Percentiles rank a stretch among this genome's conserved stretches.
These are phyloP conservation scores for Xanthoconium separans DNA, from an alignment of 1,284 basidiomycete species.

Conservation along the genomic window DNA sequence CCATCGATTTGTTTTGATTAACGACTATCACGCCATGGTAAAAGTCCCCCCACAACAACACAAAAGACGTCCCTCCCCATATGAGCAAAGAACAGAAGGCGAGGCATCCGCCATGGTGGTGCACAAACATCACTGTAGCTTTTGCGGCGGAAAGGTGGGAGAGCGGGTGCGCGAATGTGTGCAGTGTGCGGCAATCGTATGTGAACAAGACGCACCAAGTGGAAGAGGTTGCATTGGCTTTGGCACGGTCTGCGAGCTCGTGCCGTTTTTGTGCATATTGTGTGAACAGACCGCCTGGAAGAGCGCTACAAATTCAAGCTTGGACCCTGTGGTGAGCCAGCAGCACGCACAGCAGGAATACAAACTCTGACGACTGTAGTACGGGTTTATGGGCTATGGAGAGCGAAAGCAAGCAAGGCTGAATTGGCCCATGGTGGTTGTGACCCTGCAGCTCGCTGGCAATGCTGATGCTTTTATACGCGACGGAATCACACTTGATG, in stretches of 20 bases:
- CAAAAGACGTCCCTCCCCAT: neutral
- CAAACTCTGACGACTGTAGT: neutral
- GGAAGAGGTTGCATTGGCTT: neutral
- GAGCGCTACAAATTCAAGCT: neutral
- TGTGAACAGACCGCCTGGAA: neutral
- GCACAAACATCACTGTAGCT: neutral
- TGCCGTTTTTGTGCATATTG: neutral
- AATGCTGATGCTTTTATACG: neutral
- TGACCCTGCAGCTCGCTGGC: neutral
- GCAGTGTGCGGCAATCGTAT: neutral
- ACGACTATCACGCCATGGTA: too few relatives aligned
- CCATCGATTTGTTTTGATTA: too few relatives aligned
- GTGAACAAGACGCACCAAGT: neutral
- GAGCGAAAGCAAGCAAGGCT: neutral
- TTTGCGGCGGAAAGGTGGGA: neutral
- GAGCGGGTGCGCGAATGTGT: neutral
- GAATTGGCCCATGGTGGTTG: neutral
- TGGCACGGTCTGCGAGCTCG: neutral
- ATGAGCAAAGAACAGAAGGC: too few relatives aligned
- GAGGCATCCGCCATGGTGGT: neutral
- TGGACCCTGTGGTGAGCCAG: neutral
- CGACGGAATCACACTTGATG: neutral
- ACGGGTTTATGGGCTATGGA: neutral
- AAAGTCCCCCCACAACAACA: neutral
- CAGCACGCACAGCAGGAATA: too few relatives aligned